Percentiles rank a stretch among this genome's conserved stretches.
phyloP scores from a whole-genome alignment of 176 grass and related monocot genomes.

The Puya raimondii region DNA sequence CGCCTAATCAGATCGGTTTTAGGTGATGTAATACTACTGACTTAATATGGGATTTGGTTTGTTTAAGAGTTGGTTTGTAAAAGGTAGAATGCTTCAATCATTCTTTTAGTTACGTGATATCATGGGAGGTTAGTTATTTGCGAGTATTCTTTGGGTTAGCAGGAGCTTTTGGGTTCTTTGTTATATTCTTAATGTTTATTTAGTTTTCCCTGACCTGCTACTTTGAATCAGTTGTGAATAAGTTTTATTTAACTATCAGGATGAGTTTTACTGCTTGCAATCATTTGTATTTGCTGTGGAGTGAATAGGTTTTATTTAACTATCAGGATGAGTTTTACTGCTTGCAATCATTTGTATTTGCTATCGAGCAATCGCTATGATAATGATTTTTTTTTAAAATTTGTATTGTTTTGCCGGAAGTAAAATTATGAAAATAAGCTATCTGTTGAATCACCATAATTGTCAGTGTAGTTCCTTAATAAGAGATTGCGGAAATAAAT shows the following conservation, averaged over 20 bases:
- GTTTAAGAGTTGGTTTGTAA: background rate
- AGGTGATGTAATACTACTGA: no score
- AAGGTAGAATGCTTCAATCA: background rate
- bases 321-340: background rate
- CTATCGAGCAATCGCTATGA: no score
- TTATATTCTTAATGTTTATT: background rate
- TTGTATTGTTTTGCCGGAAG: no score
- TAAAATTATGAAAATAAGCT: no score
- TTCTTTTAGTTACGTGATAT: background rate
- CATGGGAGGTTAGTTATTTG: background rate
- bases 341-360: no score
- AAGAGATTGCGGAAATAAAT: no score
- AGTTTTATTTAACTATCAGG: background rate
- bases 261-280: background rate
- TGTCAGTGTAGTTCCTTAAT: no score
- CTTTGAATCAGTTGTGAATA: background rate
- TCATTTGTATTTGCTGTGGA: no score
- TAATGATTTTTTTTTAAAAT: no score
- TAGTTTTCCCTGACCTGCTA: background rate
- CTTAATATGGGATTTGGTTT: no score
- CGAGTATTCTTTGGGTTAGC: conserved; percentile 5
- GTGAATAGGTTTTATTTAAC: background rate
- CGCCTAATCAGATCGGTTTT: no score
- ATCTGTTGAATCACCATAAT: no score
- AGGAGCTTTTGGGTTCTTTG: conserved; percentile 3